These are phyloP conservation scores for Phytophthora podocarpi DNA, from an alignment of 352 stramenopile genomes.

Conservation along the genomic window DNA sequence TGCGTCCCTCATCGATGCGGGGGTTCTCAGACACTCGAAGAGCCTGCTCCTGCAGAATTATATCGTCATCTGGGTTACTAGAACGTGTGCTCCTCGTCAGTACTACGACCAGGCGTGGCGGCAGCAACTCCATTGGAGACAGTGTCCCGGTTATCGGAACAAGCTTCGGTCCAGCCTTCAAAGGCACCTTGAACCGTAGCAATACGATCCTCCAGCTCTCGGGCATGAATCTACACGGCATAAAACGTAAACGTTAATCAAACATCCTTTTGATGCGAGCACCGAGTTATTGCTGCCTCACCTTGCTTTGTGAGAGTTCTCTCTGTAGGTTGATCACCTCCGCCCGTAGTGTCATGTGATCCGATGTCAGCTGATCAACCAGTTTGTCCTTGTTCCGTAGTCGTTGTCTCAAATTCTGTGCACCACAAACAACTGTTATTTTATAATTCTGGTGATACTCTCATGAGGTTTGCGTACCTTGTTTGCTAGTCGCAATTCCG, in stretches of 20 bases:
- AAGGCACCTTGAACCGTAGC: neutral
- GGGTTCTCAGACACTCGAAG: slow-evolving; percentile 15
- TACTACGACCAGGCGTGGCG: slow-evolving; percentile 12
- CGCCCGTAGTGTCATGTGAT: slow-evolving; percentile 62
- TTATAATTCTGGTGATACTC: neutral
- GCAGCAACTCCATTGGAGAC: slow-evolving; percentile 16
- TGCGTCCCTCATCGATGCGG: slow-evolving; percentile 20
- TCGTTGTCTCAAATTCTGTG: slow-evolving; percentile 79
- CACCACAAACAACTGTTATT: slow-evolving; percentile 4
- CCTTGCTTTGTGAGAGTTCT: slow-evolving; percentile 68
- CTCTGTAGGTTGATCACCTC: slow-evolving; percentile 67
- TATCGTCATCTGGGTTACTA: slow-evolving; percentile 4
- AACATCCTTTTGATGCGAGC: neutral
- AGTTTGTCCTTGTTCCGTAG: slow-evolving; percentile 86
- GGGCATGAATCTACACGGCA: slow-evolving; percentile 32
- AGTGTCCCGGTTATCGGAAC: slow-evolving; percentile 17
- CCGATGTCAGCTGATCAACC: slow-evolving; percentile 78
- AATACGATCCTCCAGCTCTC: slow-evolving; percentile 42
- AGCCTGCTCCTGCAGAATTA: slow-evolving; percentile 1
- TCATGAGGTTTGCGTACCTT: slow-evolving; percentile 54
- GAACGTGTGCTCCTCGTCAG: slow-evolving; percentile 20
- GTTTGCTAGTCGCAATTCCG: slow-evolving; percentile 82
- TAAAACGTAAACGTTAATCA: neutral
- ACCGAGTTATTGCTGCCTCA: slow-evolving; percentile 14
- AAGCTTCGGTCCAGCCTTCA: slow-evolving; percentile 3